Base-by-base conservation (phyloP, 2,329 filamentous ascomycete species). In the Sodiomyces alkalinus region DNA sequence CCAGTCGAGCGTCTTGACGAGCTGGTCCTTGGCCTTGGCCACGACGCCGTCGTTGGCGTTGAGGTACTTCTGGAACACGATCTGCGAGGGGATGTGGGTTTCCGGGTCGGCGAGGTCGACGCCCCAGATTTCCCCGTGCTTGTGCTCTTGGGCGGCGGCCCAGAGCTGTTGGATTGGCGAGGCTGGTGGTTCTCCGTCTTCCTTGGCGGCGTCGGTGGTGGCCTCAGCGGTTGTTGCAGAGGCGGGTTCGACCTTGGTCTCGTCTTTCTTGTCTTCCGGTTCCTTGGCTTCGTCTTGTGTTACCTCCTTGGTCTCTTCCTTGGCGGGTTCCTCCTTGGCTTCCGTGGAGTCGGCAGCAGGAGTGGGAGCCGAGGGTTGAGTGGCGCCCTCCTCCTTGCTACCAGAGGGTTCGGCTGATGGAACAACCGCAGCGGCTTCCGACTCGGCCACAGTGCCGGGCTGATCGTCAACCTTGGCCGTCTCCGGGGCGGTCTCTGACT, bases 31-130 rank as follows among this genome's bases (percentile, higher is more conserved):
- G 11, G 86, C 81, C 47, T 76, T 75, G 30, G 62, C 60, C 6
- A 82, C 49, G 44, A 92, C 75, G 36, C 77, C 76, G 35, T 75
- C 73, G 50, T 94, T 94, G 48, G 86, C 87, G 41, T 86, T 81
- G 32, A 96, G 69, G 58, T 86, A 94, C 60, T 94, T 96, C 49
- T 92, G 83, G 27, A 94, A 63, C 29, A 94, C 70, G 41, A 93
- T 75, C 48, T 80, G 76, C 26, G 80, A 86, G 31, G 80, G 80
- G 29, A 86, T 64, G 42, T 83, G 64, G 22, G 55, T 51, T 13
- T 56, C 55, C 11, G 56, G 55, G 31, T 59, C 52, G 9, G 52
- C 52, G 25, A 94, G 69, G 18, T 67, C 59, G 30, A 94, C 73
- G 28, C 86, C 86, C 73, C 86, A 96, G 65, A 94, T 80, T 60